Evolutionary conservation across 768 basidiomycete species (phyloP), one percentile per base, ranked within the genome.

Genomic region (Leccinum broughii): DNA sequence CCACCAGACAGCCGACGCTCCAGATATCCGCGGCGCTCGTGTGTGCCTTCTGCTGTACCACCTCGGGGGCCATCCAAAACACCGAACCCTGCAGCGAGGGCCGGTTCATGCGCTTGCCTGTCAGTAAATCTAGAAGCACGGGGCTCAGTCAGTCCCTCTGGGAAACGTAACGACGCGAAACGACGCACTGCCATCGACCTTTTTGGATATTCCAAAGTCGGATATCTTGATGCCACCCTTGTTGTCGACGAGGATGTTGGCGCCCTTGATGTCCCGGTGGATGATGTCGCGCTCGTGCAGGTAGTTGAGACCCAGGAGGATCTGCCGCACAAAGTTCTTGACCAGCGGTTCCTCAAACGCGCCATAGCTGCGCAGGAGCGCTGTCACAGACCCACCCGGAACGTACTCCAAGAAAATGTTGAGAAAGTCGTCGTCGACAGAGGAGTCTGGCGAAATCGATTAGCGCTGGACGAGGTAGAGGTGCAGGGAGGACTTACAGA

Each of bases 51-150:
- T 99, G 97, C 70, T 95, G 95, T 60, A 98, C 97, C 20, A 98
- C 94, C 75, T 98, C 96, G 0, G 96, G 96, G 0, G 96, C 96
- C 96, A 98, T 98, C 96, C 96, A 98, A 76, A 97, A 98, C 11
- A 98, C 95, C 1, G 95, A 97, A 2, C 97, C 97, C 74, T 98
- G 97, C 6, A 98, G 77, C 1, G 97, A 98, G 5, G 94, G 92
- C 7, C 97, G 83, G 71, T 98, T 89, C 49, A 87, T 83, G 24
- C 89, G 86, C 58, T 89, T 86, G 11, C 87, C 87, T 24, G 78
- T 77, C 34, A 80, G 69, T 32, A 83, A 72, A 64, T 76, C 78
- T 81, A 54, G 1, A 11, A 10, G n/a, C 41, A 44, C 20, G 35
- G 7, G 22, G 6, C 9, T 64, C 39, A 57, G 56, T 59, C 30